phyloP scores from a whole-genome alignment of 2,329 filamentous ascomycete genomes.

The Endoconidiophora polonica region DNA sequence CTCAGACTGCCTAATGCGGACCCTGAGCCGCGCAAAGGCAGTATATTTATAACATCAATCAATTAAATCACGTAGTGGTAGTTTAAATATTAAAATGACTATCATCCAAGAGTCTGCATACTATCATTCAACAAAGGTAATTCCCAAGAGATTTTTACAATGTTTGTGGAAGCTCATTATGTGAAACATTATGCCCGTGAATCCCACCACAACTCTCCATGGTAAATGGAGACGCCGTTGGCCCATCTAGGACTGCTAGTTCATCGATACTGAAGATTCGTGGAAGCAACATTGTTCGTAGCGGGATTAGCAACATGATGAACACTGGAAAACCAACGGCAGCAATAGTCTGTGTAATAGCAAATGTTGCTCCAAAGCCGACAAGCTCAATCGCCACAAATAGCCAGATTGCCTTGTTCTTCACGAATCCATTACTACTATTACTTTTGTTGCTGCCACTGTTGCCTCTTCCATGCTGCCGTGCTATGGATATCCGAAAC shows the following conservation, averaged over 20 bases:
- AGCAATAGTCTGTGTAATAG: constrained; percentile 68
- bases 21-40: too few species aligned
- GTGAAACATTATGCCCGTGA: constrained; percentile 25
- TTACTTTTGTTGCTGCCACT: neutral
- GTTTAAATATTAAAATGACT: too few species aligned
- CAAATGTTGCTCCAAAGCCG: constrained; percentile 63
- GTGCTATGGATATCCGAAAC: constrained; percentile 20
- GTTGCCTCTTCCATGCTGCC: too few species aligned
- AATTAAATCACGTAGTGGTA: too few species aligned
- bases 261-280: constrained; percentile 42
- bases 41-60: too few species aligned
- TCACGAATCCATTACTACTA: constrained; percentile 30
- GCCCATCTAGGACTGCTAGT: constrained; percentile 47
- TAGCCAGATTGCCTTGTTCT: constrained; percentile 49
- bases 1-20: too few species aligned
- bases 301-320: constrained; percentile 51
- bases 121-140: too few species aligned
- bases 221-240: constrained; percentile 57
- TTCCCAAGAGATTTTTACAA: too few species aligned
- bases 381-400: constrained; percentile 54
- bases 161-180: too few species aligned
- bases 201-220: constrained; percentile 59
- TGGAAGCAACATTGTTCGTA: constrained; percentile 47
- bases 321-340: constrained; percentile 67
- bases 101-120: too few species aligned